Conservation (phyloP, 208 protist species). For the Trypanosoma mega region DNA sequence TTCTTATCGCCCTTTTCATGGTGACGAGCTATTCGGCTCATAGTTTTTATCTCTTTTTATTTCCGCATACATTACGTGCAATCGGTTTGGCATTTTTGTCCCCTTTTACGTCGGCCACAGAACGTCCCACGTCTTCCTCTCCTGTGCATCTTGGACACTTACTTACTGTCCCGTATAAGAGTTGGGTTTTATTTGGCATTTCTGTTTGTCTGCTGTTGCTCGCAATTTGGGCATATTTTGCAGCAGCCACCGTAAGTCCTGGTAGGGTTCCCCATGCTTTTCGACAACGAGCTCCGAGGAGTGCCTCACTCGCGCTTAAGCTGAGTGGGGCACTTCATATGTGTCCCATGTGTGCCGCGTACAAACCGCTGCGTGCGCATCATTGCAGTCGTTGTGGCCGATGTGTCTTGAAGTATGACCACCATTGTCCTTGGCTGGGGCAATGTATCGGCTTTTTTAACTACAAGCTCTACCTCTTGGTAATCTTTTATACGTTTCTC, state of each 20-base stretch:
- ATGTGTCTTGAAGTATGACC: slow-evolving; percentile 92
- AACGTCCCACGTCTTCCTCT: slow-evolving; percentile 25
- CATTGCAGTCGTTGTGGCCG: slow-evolving; percentile 89
- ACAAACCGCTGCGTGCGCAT: slow-evolving; percentile 85
- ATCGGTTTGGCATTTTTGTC: slow-evolving; percentile 24
- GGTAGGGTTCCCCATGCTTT: slow-evolving; percentile 77
- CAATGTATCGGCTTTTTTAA: slow-evolving; percentile 93
- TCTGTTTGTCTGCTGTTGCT: slow-evolving; percentile 62
- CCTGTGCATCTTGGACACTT: slow-evolving; percentile 22
- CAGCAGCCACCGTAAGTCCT: slow-evolving; percentile 61
- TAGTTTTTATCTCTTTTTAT: slow-evolving; percentile 79
- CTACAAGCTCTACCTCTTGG: slow-evolving; percentile 89
- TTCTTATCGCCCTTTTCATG: slow-evolving; percentile 53
- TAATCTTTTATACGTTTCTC: slow-evolving; percentile 75
- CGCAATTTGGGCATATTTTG: slow-evolving; percentile 69
- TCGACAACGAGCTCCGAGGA: slow-evolving; percentile 54
- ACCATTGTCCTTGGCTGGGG: slow-evolving; percentile 93
- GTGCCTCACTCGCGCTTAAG: slow-evolving; percentile 59
- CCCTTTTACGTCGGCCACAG: slow-evolving; percentile 11
- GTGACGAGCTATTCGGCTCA: slow-evolving; percentile 66
- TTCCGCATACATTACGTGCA: slow-evolving; percentile 53
- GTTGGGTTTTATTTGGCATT: slow-evolving; percentile 58
- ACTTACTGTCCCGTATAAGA: slow-evolving; percentile 21
- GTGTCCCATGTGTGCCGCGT: slow-evolving; percentile 82
- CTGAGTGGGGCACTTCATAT: slow-evolving; percentile 45